Percentiles rank a stretch among this genome's conserved stretches.
phyloP scores from a whole-genome alignment of 2,329 filamentous ascomycete genomes.

The Hirsutella minnesotensis region DNA sequence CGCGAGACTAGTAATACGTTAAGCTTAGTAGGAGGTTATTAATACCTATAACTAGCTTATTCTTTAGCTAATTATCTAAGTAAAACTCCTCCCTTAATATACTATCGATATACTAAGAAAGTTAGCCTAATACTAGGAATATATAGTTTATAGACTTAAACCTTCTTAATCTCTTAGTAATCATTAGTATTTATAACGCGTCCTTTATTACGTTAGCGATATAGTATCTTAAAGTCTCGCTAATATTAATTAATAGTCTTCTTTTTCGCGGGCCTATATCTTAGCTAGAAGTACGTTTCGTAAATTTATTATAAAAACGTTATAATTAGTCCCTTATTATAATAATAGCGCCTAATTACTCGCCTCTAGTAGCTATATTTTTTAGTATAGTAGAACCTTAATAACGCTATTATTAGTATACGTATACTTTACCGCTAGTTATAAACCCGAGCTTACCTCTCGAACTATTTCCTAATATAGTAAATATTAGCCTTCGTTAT shows the following conservation, averaged over 20 bases:
- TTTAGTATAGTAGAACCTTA: background rate
- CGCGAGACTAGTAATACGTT: conserved; percentile 10
- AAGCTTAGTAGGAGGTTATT: conserved; percentile 8
- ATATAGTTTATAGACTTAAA: background rate
- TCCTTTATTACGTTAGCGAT: conserved; percentile 7
- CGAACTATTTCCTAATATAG: conserved; percentile 11
- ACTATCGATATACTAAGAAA: background rate
- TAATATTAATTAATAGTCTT: conserved; percentile 11
- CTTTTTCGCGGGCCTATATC: conserved; percentile 4
- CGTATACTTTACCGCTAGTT: background rate
- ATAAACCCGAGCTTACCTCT: conserved; percentile 5
- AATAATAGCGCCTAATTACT: conserved; percentile 8
- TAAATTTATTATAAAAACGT: conserved; percentile 13
- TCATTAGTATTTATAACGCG: too few species aligned
- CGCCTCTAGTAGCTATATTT: conserved; percentile 5
- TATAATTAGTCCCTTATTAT: conserved; percentile 12
- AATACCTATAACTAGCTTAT: conserved; percentile 6
- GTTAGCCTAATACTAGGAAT: background rate
- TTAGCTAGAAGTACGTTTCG: conserved; percentile 7
- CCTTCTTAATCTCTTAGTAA: background rate
- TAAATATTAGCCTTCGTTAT: conserved; percentile 12
- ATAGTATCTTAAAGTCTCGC: conserved; percentile 12
- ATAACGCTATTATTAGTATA: background rate
- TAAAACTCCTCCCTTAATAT: background rate
- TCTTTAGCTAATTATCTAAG: background rate